These are phyloP conservation scores for Entelexis sorbosivorans DNA, from an alignment of 1,139 yeast genomes.

Conservation along the genomic window DNA sequence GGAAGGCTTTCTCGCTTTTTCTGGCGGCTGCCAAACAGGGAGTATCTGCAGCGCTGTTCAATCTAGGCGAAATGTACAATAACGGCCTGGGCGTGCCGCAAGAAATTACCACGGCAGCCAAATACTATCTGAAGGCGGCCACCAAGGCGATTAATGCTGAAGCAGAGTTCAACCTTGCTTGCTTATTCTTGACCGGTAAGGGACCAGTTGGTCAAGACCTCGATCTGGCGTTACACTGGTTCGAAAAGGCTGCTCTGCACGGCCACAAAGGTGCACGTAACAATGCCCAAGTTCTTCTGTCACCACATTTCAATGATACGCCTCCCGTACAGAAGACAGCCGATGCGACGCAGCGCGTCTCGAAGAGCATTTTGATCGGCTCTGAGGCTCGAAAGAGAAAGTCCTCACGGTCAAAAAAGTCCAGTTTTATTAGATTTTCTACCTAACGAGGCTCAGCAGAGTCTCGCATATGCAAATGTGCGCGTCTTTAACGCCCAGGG, in stretches of 20 bases:
- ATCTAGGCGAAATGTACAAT: conserved; percentile 19
- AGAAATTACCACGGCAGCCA: conserved; percentile 7
- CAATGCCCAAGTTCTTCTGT: not conserved
- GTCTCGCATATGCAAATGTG: no score
- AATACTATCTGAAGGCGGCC: conserved; percentile 12
- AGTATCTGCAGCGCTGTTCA: conserved; percentile 18
- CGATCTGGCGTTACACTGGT: conserved; percentile 11
- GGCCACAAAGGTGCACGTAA: conserved; percentile 12
- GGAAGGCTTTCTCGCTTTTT: conserved; percentile 13
- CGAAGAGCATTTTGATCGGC: no score
- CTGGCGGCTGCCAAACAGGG: conserved; percentile 16
- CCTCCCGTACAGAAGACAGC: not conserved
- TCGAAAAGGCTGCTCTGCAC: conserved; percentile 12
- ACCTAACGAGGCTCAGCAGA: no score
- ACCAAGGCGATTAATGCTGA: conserved; percentile 4
- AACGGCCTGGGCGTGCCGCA: conserved; percentile 19
- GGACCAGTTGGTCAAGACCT: conserved; percentile 5
- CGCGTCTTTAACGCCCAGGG: no score
- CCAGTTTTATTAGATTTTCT: not conserved
- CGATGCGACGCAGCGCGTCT: not conserved
- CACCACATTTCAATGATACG: not conserved
- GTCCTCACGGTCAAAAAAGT: not conserved
- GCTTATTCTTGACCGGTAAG: conserved; percentile 9
- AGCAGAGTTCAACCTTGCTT: conserved; percentile 17
- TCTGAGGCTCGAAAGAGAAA: not conserved